Evolutionary conservation across 2,329 filamentous ascomycete species (phyloP), one percentile per base, ranked within the genome.

Genomic region (Ascochyta rabiei): DNA sequence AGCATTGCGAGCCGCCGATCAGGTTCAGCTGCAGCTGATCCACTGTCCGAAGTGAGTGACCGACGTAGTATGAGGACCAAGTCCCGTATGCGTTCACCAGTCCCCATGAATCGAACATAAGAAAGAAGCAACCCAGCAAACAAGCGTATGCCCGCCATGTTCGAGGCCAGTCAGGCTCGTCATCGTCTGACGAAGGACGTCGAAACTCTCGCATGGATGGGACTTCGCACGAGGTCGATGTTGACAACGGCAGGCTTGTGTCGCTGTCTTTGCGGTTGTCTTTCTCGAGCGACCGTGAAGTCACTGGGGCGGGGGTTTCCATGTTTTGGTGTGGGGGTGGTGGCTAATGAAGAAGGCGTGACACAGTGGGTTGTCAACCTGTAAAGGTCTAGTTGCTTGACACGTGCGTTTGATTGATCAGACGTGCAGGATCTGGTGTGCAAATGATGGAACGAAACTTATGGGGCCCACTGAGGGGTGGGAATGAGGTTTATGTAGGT

Each of bases 41-140:
- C 18, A 69, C 57, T 6, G 64, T 67, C 6, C 73, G 71, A 2
- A 82, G 67, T 9, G 81, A 75, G 40, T 76, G 67, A 44, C 80
- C 75, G 55, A 75, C 75, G 61, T 82, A 82, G 66, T 77, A 81
- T 1, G 78, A 80, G 1, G 77, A 72, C 66, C 79, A 82, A 3
- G 80, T 81, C 33, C 80, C 80, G 52, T 79, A 82, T 6, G 79
- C 76, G 56, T 81, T 81, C 28, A 81, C 77, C 1, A 81, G 62
- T 10, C 78, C 78, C 78, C 78, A 80, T 24, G 73, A 75, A 60
- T 79, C 79, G 67, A 79, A 80, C 80, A 82, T 82, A 49, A 81
- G 77, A 51, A 81, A 75, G 66, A 81, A 82, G 56, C 80, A 79
- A 21, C 76, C 79, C 4, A 79, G 60, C 50, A 81, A 69, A 48